A percentile compares a stretch with the other conserved stretches of the same genome.
phyloP scores from a whole-genome alignment of 805 yeast genomes.

The Yarrowia sp. region DNA sequence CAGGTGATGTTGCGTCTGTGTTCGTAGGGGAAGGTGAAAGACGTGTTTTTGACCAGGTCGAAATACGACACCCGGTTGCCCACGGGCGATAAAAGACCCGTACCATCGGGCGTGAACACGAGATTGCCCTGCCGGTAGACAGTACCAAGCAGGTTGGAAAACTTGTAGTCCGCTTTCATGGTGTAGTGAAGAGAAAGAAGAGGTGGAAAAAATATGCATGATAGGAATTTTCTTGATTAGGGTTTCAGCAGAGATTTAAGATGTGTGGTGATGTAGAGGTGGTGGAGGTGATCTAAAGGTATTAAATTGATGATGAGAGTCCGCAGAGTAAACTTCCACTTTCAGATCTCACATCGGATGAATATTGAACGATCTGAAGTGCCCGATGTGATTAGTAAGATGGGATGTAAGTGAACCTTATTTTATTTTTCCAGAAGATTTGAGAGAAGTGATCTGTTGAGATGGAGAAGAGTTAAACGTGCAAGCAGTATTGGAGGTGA shows the following conservation, averaged over 20 bases:
- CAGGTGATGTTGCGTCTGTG: slow-evolving; percentile 84
- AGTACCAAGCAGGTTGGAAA: slow-evolving; percentile 89
- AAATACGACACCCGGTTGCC: slow-evolving; percentile 92
- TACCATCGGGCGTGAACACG: slow-evolving; percentile 85
- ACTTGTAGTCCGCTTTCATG: slow-evolving; percentile 52
- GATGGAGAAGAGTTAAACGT: too few species aligned
- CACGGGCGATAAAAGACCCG: slow-evolving; percentile 83
- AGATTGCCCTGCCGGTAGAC: slow-evolving; percentile 94
- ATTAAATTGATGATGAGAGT: too few species aligned
- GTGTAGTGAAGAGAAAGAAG: background rate
- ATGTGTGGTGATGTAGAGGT: background rate
- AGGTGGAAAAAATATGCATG: slow-evolving; percentile 23
- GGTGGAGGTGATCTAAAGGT: background rate
- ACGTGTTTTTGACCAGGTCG: slow-evolving; percentile 81
- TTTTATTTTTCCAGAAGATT: too few species aligned
- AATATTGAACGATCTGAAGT: too few species aligned
- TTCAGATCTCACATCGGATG: too few species aligned
- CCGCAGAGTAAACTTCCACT: too few species aligned
- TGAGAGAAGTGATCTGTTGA: too few species aligned
- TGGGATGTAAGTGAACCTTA: too few species aligned
- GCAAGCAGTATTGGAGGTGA: too few species aligned
- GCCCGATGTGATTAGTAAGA: too few species aligned
- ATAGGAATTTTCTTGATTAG: background rate
- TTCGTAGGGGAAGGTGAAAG: slow-evolving; percentile 90
- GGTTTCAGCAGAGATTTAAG: too few species aligned